Conservation (phyloP, 2,329 filamentous ascomycete species). For the Periconia sp. region DNA sequence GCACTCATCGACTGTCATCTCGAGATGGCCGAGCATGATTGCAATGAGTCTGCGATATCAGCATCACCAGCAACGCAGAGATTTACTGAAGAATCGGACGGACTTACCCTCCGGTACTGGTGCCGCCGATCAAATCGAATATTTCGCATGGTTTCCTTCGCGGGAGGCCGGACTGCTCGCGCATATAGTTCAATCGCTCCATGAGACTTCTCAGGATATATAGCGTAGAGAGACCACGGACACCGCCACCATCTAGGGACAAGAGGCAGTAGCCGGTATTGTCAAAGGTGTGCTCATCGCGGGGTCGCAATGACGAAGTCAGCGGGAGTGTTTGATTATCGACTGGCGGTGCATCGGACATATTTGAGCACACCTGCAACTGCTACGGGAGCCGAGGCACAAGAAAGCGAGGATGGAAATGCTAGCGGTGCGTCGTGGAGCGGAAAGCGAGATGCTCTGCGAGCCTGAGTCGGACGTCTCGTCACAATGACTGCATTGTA, state of each 20-base stretch:
- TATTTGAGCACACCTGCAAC: too few relatives aligned
- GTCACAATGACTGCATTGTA: too few relatives aligned
- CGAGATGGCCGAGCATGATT: conserved; percentile 26
- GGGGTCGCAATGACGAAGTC: not conserved
- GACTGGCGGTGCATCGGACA: too few relatives aligned
- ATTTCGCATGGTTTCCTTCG: conserved; percentile 22
- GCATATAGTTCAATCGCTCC: conserved; percentile 18
- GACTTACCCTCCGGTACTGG: conserved; percentile 29
- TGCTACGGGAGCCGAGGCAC: too few relatives aligned
- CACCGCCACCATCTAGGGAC: conserved; percentile 31
- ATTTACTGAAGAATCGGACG: not conserved
- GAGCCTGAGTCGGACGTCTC: too few relatives aligned
- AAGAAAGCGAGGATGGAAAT: too few relatives aligned
- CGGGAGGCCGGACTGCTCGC: conserved; percentile 13
- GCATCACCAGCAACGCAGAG: conserved; percentile 8
- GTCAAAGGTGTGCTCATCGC: conserved; percentile 9
- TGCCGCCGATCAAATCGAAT: conserved; percentile 33
- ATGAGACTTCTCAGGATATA: conserved; percentile 29
- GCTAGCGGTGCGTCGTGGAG: too few relatives aligned
- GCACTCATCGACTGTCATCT: conserved; percentile 26
- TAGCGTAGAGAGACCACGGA: conserved; percentile 29
- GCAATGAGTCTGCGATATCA: conserved; percentile 21
- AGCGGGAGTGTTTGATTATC: too few relatives aligned
- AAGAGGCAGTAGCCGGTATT: conserved; percentile 26
- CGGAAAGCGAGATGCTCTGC: too few relatives aligned